Percentiles rank a stretch among this genome's conserved stretches.
Conservation (phyloP, 2,329 filamentous ascomycete genomes). For the Cucurbitaria berberidis region DNA sequence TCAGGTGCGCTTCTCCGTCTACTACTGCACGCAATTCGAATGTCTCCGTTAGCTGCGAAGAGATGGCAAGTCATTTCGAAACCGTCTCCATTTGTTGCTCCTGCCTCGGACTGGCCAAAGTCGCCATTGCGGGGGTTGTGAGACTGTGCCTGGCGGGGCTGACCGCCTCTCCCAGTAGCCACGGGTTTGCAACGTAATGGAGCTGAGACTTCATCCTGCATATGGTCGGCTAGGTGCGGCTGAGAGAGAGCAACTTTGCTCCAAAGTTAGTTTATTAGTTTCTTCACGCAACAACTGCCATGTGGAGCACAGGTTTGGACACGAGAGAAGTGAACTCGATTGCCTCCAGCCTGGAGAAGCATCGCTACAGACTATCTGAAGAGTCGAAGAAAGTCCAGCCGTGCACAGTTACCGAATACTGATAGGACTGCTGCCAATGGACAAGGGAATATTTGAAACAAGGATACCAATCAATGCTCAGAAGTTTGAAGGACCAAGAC, state of each 20-base stretch:
- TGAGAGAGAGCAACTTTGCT: too few species aligned
- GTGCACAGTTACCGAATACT: conserved; percentile 18
- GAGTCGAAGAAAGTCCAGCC: conserved; percentile 20
- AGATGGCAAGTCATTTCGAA: neutral
- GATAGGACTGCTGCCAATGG: conserved; percentile 18
- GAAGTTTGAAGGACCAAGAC: conserved; percentile 41
- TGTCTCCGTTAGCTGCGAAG: neutral
- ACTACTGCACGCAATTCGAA: too few species aligned
- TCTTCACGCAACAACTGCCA: too few species aligned
- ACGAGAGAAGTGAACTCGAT: conserved; percentile 27
- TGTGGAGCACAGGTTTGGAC: neutral
- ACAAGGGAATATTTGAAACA: conserved; percentile 1
- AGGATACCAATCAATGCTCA: conserved; percentile 14
- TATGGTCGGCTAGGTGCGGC: neutral
- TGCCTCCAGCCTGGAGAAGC: conserved; percentile 23
- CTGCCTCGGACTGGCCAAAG: neutral
- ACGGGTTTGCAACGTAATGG: neutral
- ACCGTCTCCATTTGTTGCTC: neutral
- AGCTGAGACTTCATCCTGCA: neutral
- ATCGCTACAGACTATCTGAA: conserved; percentile 22
- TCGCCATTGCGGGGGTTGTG: conserved; percentile 16
- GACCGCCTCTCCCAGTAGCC: conserved; percentile 8
- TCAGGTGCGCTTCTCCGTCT: neutral
- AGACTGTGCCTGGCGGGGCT: conserved; percentile 1
- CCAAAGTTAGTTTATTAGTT: too few species aligned